Evolutionary conservation across 2,329 filamentous ascomycete genomes (phyloP).

Genomic region (Fusarium citri): DNA sequence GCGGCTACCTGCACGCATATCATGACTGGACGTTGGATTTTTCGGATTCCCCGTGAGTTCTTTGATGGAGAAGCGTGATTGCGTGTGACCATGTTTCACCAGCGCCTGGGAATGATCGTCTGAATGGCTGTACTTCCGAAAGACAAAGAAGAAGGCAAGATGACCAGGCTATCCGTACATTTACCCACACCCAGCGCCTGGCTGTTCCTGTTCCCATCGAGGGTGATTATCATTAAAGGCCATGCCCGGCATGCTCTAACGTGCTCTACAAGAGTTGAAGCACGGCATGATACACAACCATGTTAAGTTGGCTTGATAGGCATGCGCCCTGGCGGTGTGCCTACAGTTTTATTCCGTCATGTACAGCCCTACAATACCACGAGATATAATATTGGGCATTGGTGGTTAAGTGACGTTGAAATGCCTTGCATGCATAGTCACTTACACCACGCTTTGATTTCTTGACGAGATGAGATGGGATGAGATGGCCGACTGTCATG

Average conservation of each 20-base stretch:
- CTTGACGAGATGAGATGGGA: constrained; percentile 6
- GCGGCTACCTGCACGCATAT: constrained; percentile 40
- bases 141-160: constrained; percentile 17
- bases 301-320: not conserved
- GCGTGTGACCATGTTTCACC: constrained; percentile 43
- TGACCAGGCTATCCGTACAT: constrained; percentile 15
- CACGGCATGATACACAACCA: constrained; percentile 4
- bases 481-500: constrained; percentile 19
- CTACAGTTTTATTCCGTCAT: not conserved
- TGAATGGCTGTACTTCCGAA: constrained; percentile 17
- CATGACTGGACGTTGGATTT: constrained; percentile 21
- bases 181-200: constrained; percentile 1
- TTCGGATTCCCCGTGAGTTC: constrained; percentile 3
- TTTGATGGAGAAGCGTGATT: constrained; percentile 24
- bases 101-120: constrained; percentile 25
- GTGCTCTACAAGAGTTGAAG: not conserved
- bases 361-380: not conserved
- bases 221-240: constrained; percentile 1
- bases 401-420: not conserved
- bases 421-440: not conserved
- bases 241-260: not conserved
- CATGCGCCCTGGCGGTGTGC: not conserved
- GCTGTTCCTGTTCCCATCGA: not conserved
- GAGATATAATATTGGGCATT: not conserved
- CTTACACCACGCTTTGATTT: constrained; percentile 20